Conservation (phyloP, 768 basidiomycete genomes). For the Asterophora parasitica region DNA sequence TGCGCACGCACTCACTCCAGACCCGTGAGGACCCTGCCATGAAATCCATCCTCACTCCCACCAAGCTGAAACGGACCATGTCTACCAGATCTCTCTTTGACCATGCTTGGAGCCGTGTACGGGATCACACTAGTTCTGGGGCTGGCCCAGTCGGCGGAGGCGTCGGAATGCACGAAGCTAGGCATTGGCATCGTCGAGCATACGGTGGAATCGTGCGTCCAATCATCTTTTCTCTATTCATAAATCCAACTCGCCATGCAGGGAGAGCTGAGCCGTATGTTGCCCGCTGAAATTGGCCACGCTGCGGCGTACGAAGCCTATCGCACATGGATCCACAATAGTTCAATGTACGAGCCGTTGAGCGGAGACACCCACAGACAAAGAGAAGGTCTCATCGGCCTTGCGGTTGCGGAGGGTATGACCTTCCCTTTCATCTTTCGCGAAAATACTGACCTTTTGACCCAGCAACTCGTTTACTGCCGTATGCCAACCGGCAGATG, state of each 20-base stretch:
- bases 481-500: constrained; percentile 38
- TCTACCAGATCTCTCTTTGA: constrained; percentile 52
- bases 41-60: constrained; percentile 7
- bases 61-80: constrained; percentile 20
- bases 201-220: constrained; percentile 53
- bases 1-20: constrained; percentile 52
- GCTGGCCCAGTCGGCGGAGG: constrained; percentile 31
- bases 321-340: constrained; percentile 60
- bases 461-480: constrained; percentile 53
- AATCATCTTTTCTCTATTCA: constrained; percentile 1
- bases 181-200: constrained; percentile 58
- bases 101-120: constrained; percentile 44
- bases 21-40: constrained; percentile 43
- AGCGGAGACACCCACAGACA: constrained; percentile 56
- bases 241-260: constrained; percentile 19
- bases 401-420: constrained; percentile 70
- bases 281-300: constrained; percentile 61
- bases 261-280: constrained; percentile 48
- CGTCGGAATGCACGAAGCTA: constrained; percentile 56
- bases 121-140: constrained; percentile 33
- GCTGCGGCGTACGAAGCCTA: constrained; percentile 79
- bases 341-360: constrained; percentile 49
- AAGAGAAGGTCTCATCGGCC: constrained; percentile 59
- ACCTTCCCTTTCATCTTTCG: constrained; percentile 1
- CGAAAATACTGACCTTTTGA: constrained; percentile 2